Percentiles rank a stretch among this genome's conserved stretches.
These are phyloP conservation scores for Aspergillus carbonarius DNA, from an alignment of 2,329 filamentous ascomycete species.

Conservation along the genomic window DNA sequence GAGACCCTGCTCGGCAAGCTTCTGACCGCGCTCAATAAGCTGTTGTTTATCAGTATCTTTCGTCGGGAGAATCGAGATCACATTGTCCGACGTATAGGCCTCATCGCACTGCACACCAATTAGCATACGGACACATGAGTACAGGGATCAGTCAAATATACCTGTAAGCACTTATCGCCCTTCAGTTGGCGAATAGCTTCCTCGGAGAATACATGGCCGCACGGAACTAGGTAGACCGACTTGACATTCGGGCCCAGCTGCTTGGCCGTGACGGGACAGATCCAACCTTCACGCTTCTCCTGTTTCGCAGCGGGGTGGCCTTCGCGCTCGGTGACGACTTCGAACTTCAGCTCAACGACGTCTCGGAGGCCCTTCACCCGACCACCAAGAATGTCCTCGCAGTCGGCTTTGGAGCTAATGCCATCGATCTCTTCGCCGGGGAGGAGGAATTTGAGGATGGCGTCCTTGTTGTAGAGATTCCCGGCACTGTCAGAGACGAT, in stretches of 20 bases:
- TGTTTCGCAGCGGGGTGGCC: constrained; percentile 42
- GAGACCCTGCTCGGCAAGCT: constrained; percentile 69
- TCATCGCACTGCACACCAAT: constrained; percentile 65
- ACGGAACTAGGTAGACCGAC: constrained; percentile 87
- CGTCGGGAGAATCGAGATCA: constrained; percentile 78
- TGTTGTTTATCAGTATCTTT: constrained; percentile 68
- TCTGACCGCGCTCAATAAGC: constrained; percentile 65
- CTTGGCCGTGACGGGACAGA: constrained; percentile 86
- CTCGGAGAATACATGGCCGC: constrained; percentile 91
- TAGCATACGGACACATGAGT: too few relatives aligned
- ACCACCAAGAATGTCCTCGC: constrained; percentile 60
- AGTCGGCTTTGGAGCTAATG: constrained; percentile 56
- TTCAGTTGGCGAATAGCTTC: constrained; percentile 79
- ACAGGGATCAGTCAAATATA: constrained; percentile 26
- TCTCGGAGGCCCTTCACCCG: constrained; percentile 78
- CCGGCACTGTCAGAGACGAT: constrained; percentile 84
- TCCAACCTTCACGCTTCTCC: constrained; percentile 59
- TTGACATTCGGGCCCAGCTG: constrained; percentile 76
- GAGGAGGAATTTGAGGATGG: constrained; percentile 70
- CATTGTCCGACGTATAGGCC: constrained; percentile 68
- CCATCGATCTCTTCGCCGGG: constrained; percentile 55
- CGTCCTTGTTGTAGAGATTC: constrained; percentile 91
- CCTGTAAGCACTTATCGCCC: constrained; percentile 60
- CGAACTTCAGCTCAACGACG: constrained; percentile 81
- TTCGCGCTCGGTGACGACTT: constrained; percentile 47